Conservation (phyloP, 306 rosid genomes). For the Sesbania bispinosa region DNA sequence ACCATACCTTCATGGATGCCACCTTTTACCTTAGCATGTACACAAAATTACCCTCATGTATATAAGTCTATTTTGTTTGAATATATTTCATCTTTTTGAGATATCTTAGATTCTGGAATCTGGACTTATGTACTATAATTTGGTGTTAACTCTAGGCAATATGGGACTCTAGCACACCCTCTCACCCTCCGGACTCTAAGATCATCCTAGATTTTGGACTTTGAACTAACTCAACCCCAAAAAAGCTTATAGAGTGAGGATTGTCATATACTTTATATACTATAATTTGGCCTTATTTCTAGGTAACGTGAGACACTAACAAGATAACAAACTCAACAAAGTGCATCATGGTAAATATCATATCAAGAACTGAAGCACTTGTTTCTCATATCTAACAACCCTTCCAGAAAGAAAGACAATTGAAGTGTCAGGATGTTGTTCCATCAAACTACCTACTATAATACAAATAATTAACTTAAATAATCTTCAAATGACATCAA, state of each 20-base stretch:
- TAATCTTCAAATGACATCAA: conserved; percentile 15
- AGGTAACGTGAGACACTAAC: no score
- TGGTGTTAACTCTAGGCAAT: no score
- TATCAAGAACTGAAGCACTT: neutral
- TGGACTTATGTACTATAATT: no score
- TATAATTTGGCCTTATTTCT: no score
- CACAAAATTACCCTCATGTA: neutral
- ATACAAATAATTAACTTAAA: neutral
- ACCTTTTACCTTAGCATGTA: neutral
- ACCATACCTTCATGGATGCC: neutral
- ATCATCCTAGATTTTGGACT: no score
- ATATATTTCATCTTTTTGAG: neutral
- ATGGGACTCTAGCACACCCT: no score
- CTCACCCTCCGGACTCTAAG: no score
- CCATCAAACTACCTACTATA: conserved; percentile 4
- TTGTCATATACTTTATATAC: no score
- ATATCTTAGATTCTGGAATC: no score
- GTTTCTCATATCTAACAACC: neutral
- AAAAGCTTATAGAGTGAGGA: no score
- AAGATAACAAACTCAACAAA: no score
- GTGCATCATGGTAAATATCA: neutral
- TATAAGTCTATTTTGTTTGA: neutral
- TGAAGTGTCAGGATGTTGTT: neutral
- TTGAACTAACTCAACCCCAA: no score
- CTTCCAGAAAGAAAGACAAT: neutral